phyloP scores from a whole-genome alignment of 2,329 filamentous ascomycete genomes.

The Fusarium sp. region DNA sequence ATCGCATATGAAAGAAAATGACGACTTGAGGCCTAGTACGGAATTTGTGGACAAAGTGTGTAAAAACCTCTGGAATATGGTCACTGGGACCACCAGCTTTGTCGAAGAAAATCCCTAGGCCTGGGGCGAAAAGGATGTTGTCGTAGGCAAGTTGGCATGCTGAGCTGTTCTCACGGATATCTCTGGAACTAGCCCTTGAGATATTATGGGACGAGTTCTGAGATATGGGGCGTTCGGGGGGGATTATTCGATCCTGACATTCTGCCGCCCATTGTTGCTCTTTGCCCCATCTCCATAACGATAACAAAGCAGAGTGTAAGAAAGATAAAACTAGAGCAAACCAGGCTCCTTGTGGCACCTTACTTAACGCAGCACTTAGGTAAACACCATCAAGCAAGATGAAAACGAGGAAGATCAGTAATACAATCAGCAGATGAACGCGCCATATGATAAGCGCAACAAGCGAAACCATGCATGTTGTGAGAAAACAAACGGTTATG shows the following conservation, averaged over 20 bases:
- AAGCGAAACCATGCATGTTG: too few species aligned
- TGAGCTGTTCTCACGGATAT: constrained; percentile 9
- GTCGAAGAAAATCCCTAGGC: constrained; percentile 80
- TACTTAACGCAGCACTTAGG: too few species aligned
- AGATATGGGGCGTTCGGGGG: constrained; percentile 50
- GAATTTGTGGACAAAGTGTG: constrained; percentile 79
- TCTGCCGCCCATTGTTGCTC: constrained; percentile 81
- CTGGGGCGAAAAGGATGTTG: constrained; percentile 61
- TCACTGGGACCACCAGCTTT: constrained; percentile 75
- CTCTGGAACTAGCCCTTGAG: constrained; percentile 33
- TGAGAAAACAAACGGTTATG: too few species aligned
- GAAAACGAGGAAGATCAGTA: too few species aligned
- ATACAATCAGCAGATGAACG: too few species aligned
- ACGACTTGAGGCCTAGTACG: constrained; percentile 72
- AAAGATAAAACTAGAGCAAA: too few species aligned
- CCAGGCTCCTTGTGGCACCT: too few species aligned
- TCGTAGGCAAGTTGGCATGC: constrained; percentile 55
- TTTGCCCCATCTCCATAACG: too few species aligned
- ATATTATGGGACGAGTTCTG: constrained; percentile 38
- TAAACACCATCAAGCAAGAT: too few species aligned
- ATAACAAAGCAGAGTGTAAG: too few species aligned
- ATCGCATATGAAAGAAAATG: constrained; percentile 78
- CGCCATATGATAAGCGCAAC: too few species aligned
- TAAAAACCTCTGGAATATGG: constrained; percentile 59
- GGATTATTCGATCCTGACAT: constrained; percentile 66